Evolutionary conservation across 495 filamentous ascomycete species (phyloP), one percentile per base, ranked within the genome.

Genomic region (Jackrogersella multiformis): DNA sequence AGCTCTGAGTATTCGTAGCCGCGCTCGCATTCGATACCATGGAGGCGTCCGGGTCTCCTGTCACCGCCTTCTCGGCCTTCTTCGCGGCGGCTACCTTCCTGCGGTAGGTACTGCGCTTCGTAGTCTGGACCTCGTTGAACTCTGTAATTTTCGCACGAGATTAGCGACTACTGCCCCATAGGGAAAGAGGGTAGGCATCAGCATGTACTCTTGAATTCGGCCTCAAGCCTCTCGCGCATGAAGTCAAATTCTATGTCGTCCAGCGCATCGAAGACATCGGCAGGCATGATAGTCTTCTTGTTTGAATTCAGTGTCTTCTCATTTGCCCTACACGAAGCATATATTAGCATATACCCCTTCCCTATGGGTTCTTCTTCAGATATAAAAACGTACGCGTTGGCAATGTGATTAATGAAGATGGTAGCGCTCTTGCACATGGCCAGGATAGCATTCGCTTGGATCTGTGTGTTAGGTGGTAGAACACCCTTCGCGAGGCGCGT

Each of bases 351-450:
- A 60, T 18, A 16, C 9, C 18, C 3, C n/a, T n/a, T 30, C 12
- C 26, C 26, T 42, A 20, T 13, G 24, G 54, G 18, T 51, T 36
- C 2, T 32, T 9, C n/a, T n/a, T 46, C 12, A 16, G 24, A 55
- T 35, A 4, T 64, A 8, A 35, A 13, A 1, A 80, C 89, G 56
- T 88, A 98, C 94, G 89, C 84, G 63, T 88, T 86, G 39, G 92
- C 89, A 24, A 99, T 79, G 76, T 97, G 94, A 73, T 87, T 97
- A 28, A 98, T 88, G 75, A 99, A 99, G 0, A 99, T 92, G 1
- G 93, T 97, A 3, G 94, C 93, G 56, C 91, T 90, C 81, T 98
- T 97, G 64, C 90, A 91, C 75, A 99, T 87, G 0, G 96, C 95
- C 24, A 95, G 73, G 35, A 97, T 85, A 3, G 95, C 95, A 77